A percentile compares a stretch with the other conserved stretches of the same genome.
phyloP scores from a whole-genome alignment of 768 basidiomycete species.

The Mycena epipterygia region DNA sequence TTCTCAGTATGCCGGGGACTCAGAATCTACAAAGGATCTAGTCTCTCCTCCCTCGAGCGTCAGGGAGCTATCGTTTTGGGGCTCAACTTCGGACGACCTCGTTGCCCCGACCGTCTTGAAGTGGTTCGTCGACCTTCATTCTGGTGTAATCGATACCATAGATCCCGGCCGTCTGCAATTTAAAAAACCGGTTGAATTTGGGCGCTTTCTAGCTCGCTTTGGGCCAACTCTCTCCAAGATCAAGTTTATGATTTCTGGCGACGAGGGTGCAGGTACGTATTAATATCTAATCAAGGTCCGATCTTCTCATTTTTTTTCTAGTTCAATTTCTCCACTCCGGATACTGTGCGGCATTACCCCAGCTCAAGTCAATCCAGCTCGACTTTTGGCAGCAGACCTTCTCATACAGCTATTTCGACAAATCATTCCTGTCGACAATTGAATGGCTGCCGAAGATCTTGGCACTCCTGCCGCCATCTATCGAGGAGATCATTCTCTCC shows the following conservation, averaged over 20 bases:
- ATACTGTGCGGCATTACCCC: neutral
- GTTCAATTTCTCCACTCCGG: neutral
- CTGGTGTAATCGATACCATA: conserved; percentile 7
- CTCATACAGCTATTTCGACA: too few species aligned
- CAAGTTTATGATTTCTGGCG: neutral
- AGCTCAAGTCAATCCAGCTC: neutral
- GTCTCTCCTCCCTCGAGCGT: too few species aligned
- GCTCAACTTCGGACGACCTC: too few species aligned
- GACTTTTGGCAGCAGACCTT: too few species aligned
- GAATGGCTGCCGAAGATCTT: conserved; percentile 1
- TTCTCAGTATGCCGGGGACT: too few species aligned
- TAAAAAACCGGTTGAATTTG: neutral
- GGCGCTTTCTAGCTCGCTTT: neutral
- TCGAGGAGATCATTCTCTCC: neutral
- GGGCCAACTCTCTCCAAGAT: neutral
- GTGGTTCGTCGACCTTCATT: conserved; percentile 9
- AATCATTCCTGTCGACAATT: too few species aligned
- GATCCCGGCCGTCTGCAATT: neutral
- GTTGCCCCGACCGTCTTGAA: neutral
- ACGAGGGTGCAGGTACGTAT: neutral
- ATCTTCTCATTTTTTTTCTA: neutral
- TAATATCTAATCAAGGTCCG: neutral
- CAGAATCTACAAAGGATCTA: too few species aligned
- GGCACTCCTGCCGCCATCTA: neutral
- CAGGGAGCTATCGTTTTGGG: too few species aligned